Evolutionary conservation across 1,139 yeast species (phyloP), one percentile per base, ranked within the genome.

Genomic region (Pichia sp.): DNA sequence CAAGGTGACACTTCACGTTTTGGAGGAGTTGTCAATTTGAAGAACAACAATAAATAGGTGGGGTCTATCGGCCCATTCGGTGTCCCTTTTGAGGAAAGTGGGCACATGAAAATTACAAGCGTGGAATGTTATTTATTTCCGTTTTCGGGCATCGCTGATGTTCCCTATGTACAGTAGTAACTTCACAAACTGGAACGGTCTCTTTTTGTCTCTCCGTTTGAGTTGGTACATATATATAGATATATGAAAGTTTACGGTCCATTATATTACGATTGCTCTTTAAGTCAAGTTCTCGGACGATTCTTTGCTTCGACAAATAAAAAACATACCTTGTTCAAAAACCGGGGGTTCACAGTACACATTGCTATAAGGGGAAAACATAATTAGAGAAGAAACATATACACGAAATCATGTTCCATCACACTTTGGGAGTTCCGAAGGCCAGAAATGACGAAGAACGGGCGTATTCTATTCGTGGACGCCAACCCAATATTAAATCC

Each of bases 1-100:
- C 60, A 54, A 5, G 68, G 67, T 33, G 67, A 65, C n/a, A 63
- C 66, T 1, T 61, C 67, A 4, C 53, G 67, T 29, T 62, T 63
- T 50, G 66, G 67, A 6, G 66, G 64, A 43, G 62, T 64, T 48
- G 58, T 63, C 24, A 57, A 60, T 42, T 46, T 64, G 6, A 58
- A 57, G 27, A 36, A 50, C 40, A 27, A 55, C 14, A 16, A 38
- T 9, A 36, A n/a, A 8, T 42, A 27, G n/a, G 2, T 34, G 24
- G n/a, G 40, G 40, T 12, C 40, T 36, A 36, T 36, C 40, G 40
- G 40, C 40, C 40, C 24, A 20, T 20, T 3, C 24, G 24, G 24
- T 3, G 24, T 3, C 24, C 16, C 16, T 36, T 10, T 10, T 12
- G 40, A 14, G 45, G 43, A 40, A 40, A 40, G 43, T 16, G 43